Evolutionary conservation across 176 grass and related monocot genomes (phyloP).

Genomic region (Tuctoria greenei): DNA sequence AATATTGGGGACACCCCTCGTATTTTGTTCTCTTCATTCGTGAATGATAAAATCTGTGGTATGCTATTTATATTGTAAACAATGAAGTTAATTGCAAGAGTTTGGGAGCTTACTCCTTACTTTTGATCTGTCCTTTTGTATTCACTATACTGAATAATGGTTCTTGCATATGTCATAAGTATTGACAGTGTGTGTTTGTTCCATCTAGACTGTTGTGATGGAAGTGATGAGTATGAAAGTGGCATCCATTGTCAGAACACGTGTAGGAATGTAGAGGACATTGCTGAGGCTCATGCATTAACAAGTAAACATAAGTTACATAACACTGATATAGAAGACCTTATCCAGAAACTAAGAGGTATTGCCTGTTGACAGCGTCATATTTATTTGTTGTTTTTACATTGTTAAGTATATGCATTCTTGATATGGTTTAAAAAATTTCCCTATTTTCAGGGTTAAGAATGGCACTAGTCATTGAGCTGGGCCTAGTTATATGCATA

Average conservation of each 20-base stretch:
- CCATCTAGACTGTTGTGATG: conserved; percentile 87
- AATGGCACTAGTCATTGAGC: conserved; percentile 48
- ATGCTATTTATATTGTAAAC: conserved; percentile 35
- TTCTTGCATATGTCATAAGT: not conserved
- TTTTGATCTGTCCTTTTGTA: not conserved
- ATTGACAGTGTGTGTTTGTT: not conserved
- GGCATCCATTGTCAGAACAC: conserved; percentile 72
- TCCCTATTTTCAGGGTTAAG: conserved; percentile 56
- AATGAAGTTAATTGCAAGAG: conserved; percentile 2
- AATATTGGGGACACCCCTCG: conserved; percentile 70
- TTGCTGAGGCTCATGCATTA: conserved; percentile 22
- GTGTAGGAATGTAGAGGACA: conserved; percentile 49
- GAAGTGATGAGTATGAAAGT: conserved; percentile 87
- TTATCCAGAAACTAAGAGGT: conserved; percentile 71
- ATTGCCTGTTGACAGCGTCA: conserved; percentile 1
- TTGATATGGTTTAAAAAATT: conserved; percentile 12
- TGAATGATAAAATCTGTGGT: conserved; percentile 96
- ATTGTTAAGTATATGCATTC: not conserved
- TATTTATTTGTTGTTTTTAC: conserved; percentile 10
- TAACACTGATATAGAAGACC: conserved; percentile 56
- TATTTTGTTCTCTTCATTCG: conserved; percentile 81
- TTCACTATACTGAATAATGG: not conserved
- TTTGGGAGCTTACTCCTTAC: not conserved
- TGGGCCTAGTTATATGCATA: conserved; percentile 49
- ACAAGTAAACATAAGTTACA: conserved; percentile 31